A percentile compares a stretch with the other conserved stretches of the same genome.
phyloP scores from a whole-genome alignment of 169 alveolate species.

The Eimeria tenella region DNA sequence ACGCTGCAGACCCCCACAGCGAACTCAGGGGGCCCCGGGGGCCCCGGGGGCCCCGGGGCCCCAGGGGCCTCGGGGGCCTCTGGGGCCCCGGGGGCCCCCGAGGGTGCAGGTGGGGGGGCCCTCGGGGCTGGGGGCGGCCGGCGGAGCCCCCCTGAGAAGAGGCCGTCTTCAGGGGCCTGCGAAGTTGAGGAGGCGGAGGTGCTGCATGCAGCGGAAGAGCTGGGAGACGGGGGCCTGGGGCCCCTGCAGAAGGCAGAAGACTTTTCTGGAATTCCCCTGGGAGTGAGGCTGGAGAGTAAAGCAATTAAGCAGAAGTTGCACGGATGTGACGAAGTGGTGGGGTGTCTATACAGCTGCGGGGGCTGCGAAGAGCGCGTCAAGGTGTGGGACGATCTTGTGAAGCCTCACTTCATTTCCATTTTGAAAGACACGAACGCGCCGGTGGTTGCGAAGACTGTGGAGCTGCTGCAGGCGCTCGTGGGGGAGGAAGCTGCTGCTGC shows the following conservation, averaged over 20 bases:
- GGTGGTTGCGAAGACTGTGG: constrained; percentile 62
- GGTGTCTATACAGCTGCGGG: constrained; percentile 30
- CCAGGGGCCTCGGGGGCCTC: neutral
- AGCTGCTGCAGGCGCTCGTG: constrained; percentile 64
- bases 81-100: too few relatives aligned
- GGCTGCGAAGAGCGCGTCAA: constrained; percentile 52
- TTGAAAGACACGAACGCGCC: constrained; percentile 69
- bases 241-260: constrained; percentile 59
- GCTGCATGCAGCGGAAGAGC: constrained; percentile 41
- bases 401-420: constrained; percentile 31
- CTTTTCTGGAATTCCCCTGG: constrained; percentile 63
- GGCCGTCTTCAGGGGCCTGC: constrained; percentile 67
- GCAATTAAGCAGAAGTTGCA: constrained; percentile 71
- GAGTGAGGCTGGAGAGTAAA: constrained; percentile 54
- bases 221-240: constrained; percentile 64
- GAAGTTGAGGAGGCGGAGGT: constrained; percentile 30
- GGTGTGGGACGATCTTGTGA: constrained; percentile 62
- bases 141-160: constrained; percentile 56
- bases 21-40: neutral
- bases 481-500: constrained; percentile 27
- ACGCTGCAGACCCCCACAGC: constrained; percentile 65
- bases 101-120: too few relatives aligned
- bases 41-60: neutral
- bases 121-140: neutral
- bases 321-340: constrained; percentile 75